Conservation (phyloP, 2,329 filamentous ascomycete species). For the Tolypocladium cylindrosporum region DNA sequence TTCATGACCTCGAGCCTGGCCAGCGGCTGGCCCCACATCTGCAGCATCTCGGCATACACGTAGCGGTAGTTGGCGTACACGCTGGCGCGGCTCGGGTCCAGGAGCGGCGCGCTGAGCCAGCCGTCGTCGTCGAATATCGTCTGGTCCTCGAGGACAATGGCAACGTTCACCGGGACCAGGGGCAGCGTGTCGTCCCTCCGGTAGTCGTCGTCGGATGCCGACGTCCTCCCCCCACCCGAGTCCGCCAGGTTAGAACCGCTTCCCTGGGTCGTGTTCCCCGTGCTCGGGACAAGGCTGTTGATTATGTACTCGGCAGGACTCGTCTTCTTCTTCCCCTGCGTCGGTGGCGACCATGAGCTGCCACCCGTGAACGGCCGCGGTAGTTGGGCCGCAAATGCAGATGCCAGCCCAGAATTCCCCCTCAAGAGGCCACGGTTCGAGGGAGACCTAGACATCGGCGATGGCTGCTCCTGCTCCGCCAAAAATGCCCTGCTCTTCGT, state of each 20-base stretch:
- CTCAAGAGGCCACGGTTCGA: constrained; percentile 43
- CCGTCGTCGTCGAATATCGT: constrained; percentile 60
- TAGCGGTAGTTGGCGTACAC: constrained; percentile 52
- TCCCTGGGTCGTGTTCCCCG: constrained; percentile 39
- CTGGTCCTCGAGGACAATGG: constrained; percentile 49
- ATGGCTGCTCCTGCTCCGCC: constrained; percentile 34
- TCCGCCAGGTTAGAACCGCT: constrained; percentile 34
- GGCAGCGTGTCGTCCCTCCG: constrained; percentile 34
- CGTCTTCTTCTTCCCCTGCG: constrained; percentile 38
- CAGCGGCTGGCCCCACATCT: constrained; percentile 54
- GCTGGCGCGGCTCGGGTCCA: constrained; percentile 38
- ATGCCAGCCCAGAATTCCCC: constrained; percentile 44
- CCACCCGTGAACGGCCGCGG: constrained; percentile 32
- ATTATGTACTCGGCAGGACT: constrained; percentile 54
- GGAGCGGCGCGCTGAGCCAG: constrained; percentile 48
- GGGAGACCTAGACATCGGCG: constrained; percentile 50
- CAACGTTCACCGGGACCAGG: constrained; percentile 40
- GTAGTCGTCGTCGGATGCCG: constrained; percentile 43
- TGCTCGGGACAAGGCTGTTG: constrained; percentile 39
- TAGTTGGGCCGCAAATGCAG: constrained; percentile 45
- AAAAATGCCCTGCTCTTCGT: constrained; percentile 35
- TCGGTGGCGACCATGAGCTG: constrained; percentile 33
- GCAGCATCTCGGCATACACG: constrained; percentile 58
- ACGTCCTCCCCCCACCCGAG: constrained; percentile 36
- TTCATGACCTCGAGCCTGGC: constrained; percentile 58